Evolutionary conservation across 495 filamentous ascomycete species (phyloP), one percentile per base, ranked within the genome.

Genomic region (Penicillium steckii): DNA sequence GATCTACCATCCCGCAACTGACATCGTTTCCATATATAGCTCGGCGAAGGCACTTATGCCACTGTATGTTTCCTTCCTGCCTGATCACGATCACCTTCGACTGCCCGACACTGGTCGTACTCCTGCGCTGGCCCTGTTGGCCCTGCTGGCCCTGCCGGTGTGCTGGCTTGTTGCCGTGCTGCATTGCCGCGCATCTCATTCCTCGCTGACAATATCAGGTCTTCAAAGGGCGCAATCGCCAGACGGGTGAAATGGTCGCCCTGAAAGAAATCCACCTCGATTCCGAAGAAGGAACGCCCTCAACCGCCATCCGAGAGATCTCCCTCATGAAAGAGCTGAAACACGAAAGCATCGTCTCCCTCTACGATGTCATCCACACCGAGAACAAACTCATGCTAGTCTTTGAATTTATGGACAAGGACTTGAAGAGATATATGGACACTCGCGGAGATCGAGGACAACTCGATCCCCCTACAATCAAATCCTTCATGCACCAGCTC

Each of bases 401-500:
- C 12, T 96, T 97, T 58, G 94, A 99, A 70, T 97, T 86, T 69
- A 95, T 99, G 86, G 94, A 99, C 70, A 85, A 91, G 60, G 94
- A 99, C 63, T 76, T 99, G n/a, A 99, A 99, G 80, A 94, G 93
- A 67, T 97, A 96, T 73, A 99, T 99, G 94, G 94, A 99, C 61
- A 85, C 85, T 15, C 82, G 88, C 23, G 88, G 89, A 57, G 86
- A 93, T 38, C 80, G 89, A 47, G 91, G 93, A 24, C 86, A 88
- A 19, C 74, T 97, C 33, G 88, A 92, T 65, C 88, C 89, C 25
- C 70, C 78, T 32, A 91, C 88, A 32, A 95, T 97, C 78, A 97
- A 96, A 72, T 93, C 88, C 21, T 97, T 96, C 80, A 96, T 96
- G 91, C 88, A 90, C 73, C 92, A 97, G 69, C 83, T 97, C 13